phyloP scores from a whole-genome alignment of 1,139 yeast genomes.

The Spathaspora jeffriesii region DNA sequence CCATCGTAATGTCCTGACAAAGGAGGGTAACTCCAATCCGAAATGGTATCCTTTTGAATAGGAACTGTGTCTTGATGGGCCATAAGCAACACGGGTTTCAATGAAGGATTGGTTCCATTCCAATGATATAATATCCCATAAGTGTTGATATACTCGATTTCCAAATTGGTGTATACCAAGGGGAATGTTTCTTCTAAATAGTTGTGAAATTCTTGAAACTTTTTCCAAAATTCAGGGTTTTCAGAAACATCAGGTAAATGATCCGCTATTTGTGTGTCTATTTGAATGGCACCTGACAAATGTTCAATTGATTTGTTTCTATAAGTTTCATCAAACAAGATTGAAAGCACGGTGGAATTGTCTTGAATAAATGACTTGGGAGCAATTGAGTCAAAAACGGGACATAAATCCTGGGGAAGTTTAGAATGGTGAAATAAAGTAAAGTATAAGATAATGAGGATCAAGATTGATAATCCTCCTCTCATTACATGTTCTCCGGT shows the following conservation, averaged over 20 bases:
- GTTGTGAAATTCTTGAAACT: conserved; percentile 54
- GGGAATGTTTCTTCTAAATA: conserved; percentile 64
- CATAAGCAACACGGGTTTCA: conserved; percentile 67
- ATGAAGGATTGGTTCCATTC: conserved; percentile 52
- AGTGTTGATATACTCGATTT: conserved; percentile 55
- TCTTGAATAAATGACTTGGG: conserved; percentile 32
- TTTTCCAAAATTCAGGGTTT: conserved; percentile 37
- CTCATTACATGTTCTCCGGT: not conserved
- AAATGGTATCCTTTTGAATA: conserved; percentile 57
- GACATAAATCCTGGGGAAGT: conserved; percentile 24
- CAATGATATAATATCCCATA: conserved; percentile 64
- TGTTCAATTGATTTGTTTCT: conserved; percentile 34
- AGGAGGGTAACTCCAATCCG: conserved; percentile 70
- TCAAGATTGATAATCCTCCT: not conserved
- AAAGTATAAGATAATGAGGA: not conserved
- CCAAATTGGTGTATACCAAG: conserved; percentile 45
- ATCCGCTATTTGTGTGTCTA: conserved; percentile 47
- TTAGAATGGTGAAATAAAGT: not conserved
- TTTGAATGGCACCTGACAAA: conserved; percentile 42
- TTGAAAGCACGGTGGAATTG: conserved; percentile 34
- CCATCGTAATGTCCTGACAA: conserved; percentile 72
- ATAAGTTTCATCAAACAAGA: conserved; percentile 33
- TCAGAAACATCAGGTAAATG: conserved; percentile 41
- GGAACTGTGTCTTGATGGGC: conserved; percentile 91
- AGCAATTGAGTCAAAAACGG: conserved; percentile 27